Evolutionary conservation across 208 protist species (phyloP).

Genomic region (Trypanosomatidae sp.): DNA sequence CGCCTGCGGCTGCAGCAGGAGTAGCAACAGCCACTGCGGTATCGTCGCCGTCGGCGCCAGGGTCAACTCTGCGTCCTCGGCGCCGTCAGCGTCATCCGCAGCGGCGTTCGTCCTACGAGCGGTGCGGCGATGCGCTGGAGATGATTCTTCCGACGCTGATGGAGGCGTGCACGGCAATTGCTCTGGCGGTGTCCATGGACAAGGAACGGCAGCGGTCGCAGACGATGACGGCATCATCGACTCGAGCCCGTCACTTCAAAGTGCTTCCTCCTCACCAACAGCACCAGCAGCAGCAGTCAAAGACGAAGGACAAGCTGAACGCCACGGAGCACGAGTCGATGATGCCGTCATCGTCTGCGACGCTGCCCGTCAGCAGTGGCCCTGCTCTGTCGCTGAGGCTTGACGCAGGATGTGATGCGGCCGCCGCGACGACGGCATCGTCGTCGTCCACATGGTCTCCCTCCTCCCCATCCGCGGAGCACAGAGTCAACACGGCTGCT

Average conservation of each 20-base stretch:
- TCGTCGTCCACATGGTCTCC: not conserved
- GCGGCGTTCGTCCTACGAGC: conserved; percentile 26
- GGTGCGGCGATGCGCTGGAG: conserved; percentile 31
- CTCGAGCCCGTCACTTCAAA: conserved; percentile 23
- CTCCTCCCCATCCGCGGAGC: not conserved
- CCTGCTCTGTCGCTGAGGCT: conserved; percentile 17
- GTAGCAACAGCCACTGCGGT: not conserved
- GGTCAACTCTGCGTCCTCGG: conserved; percentile 2
- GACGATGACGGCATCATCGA: not conserved
- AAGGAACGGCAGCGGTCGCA: conserved; percentile 20
- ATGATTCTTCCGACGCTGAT: conserved; percentile 34
- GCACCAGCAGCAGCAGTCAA: conserved; percentile 16
- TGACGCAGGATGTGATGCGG: conserved; percentile 15
- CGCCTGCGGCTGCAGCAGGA: not conserved
- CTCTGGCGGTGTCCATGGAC: conserved; percentile 29
- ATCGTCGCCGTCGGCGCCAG: not conserved
- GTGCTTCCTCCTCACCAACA: conserved; percentile 1
- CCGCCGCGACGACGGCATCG: not conserved
- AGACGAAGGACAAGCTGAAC: conserved; percentile 7
- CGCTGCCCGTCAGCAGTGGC: conserved; percentile 5
- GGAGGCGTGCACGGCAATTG: conserved; percentile 24
- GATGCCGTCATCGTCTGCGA: not conserved
- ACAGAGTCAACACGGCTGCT: not conserved
- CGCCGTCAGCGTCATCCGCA: conserved; percentile 25
- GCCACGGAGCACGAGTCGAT: not conserved